These are phyloP conservation scores for Sanguinoderma infundibulare DNA, from an alignment of 1,284 basidiomycete genomes.

Conservation along the genomic window DNA sequence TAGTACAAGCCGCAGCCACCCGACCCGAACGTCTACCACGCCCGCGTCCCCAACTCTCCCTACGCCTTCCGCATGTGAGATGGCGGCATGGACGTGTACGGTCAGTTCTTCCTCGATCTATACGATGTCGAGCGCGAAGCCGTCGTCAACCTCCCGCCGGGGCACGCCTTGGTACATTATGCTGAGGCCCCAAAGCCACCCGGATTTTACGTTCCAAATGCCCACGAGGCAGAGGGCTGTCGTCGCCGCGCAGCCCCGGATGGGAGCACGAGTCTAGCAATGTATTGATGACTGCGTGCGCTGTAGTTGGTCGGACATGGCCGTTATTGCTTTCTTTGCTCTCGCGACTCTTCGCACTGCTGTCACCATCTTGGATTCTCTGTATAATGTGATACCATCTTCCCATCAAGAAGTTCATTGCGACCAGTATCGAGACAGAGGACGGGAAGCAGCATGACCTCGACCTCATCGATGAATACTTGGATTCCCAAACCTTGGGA, in stretches of 20 bases:
- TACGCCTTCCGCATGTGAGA: conserved; percentile 10
- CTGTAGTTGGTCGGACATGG: too few relatives aligned
- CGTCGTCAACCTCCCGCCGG: conserved; percentile 9
- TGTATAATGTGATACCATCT: too few relatives aligned
- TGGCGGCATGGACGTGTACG: conserved; percentile 6
- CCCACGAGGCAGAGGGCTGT: not conserved
- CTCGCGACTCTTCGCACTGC: too few relatives aligned
- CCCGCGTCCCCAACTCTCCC: conserved; percentile 4
- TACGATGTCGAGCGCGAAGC: not conserved
- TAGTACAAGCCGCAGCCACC: not conserved
- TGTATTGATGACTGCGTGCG: too few relatives aligned
- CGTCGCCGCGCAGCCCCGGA: not conserved
- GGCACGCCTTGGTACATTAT: conserved; percentile 1
- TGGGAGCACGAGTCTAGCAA: too few relatives aligned
- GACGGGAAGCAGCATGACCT: too few relatives aligned
- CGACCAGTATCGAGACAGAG: too few relatives aligned
- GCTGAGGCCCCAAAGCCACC: not conserved
- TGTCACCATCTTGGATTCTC: too few relatives aligned
- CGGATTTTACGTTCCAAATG: conserved; percentile 7
- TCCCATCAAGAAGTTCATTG: too few relatives aligned
- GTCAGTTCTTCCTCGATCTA: conserved; percentile 14
- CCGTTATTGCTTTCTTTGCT: too few relatives aligned
- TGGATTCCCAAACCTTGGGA: too few relatives aligned
- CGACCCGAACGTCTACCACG: not conserved
- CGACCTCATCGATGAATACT: too few relatives aligned